A percentile compares a stretch with the other conserved stretches of the same genome.
Evolutionary conservation across 177 flowering plant species (phyloP).

Genomic region (Vitis hybrid): DNA sequence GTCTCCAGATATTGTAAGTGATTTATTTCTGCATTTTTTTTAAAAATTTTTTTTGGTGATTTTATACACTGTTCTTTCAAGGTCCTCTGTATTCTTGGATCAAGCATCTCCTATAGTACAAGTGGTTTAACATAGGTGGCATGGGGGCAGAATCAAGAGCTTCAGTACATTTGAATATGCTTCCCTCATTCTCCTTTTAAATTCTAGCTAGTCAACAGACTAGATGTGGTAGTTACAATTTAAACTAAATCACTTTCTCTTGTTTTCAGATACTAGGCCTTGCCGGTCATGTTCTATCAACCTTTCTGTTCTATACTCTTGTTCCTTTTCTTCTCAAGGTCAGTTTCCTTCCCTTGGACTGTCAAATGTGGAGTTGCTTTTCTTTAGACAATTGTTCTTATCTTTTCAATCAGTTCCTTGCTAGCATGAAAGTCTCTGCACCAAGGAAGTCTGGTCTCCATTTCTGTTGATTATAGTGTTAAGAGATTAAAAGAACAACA

Average conservation of each 20-base stretch:
- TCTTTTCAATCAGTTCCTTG: neutral
- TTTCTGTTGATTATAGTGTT: neutral
- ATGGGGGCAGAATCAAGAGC: no score
- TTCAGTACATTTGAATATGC: no score
- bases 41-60: neutral
- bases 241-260: neutral
- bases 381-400: neutral
- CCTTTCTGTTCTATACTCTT: slow-evolving; percentile 52
- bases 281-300: slow-evolving; percentile 47
- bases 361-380: neutral
- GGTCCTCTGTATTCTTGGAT: neutral
- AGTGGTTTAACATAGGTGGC: no score
- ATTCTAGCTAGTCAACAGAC: no score
- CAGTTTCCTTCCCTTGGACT: slow-evolving; percentile 9
- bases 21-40: neutral
- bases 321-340: slow-evolving; percentile 73
- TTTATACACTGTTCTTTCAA: neutral
- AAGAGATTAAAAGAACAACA: neutral
- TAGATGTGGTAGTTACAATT: no score
- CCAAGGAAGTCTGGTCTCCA: neutral
- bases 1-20: slow-evolving; percentile 68
- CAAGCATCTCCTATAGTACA: no score
- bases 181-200: no score
- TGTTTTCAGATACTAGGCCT: slow-evolving; percentile 51
- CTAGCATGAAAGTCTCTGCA: neutral